Evolutionary conservation across 2,329 filamentous ascomycete species (phyloP).

Genomic region (Fusarium fujikuroi): DNA sequence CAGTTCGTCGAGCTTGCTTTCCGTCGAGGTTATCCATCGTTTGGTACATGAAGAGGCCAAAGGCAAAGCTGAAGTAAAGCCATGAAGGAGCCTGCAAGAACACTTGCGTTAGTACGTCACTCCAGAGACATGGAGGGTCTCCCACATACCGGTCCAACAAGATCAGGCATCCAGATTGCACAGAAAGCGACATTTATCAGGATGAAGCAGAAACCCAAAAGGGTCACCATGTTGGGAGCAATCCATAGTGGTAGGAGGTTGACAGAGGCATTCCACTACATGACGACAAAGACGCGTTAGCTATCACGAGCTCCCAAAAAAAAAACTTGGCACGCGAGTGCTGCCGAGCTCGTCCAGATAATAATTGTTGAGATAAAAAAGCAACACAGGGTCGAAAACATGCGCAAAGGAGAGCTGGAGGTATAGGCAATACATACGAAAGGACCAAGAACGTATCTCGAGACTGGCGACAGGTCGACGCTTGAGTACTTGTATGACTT

Average conservation of each 20-base stretch:
- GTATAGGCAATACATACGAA: constrained; percentile 73
- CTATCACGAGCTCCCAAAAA: constrained; percentile 14
- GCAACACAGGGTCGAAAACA: constrained; percentile 10
- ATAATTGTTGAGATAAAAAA: not conserved
- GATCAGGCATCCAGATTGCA: constrained; percentile 85
- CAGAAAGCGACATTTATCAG: constrained; percentile 81
- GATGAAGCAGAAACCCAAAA: constrained; percentile 95
- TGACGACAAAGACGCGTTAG: constrained; percentile 33
- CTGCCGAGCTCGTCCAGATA: not conserved
- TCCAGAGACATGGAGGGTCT: not conserved
- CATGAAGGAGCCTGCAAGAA: constrained; percentile 78
- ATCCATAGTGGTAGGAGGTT: constrained; percentile 94
- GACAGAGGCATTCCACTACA: constrained; percentile 96
- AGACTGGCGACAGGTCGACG: constrained; percentile 94
- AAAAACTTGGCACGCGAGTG: constrained; percentile 1
- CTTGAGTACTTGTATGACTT: constrained; percentile 97
- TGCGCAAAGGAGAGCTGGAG: constrained; percentile 2
- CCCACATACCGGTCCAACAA: constrained; percentile 82
- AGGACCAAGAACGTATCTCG: constrained; percentile 91
- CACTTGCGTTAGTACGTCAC: constrained; percentile 17
- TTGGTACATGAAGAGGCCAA: constrained; percentile 98
- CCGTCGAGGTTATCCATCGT: constrained; percentile 99
- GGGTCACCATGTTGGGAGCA: constrained; percentile 96
- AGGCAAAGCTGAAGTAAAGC: constrained; percentile 95
- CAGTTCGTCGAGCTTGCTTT: constrained; percentile 94